A percentile compares a stretch with the other conserved stretches of the same genome.
phyloP scores from a whole-genome alignment of 495 filamentous ascomycete genomes.

The Chaetomium tenue region DNA sequence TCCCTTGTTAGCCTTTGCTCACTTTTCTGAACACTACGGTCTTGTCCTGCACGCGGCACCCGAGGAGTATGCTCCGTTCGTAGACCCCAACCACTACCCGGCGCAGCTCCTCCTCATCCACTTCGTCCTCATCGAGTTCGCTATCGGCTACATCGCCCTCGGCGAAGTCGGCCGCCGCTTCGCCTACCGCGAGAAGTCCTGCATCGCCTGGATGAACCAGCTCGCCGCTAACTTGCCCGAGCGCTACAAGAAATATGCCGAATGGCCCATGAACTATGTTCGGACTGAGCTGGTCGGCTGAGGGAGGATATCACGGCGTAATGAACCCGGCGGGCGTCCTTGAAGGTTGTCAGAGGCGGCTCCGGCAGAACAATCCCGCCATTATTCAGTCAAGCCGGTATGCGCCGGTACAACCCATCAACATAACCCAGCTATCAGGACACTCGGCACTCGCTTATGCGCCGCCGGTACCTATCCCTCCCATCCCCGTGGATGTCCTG shows the following conservation, averaged over 20 bases:
- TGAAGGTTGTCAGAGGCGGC: too few species aligned
- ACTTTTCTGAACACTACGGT: conserved; percentile 24
- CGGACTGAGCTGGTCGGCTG: background rate
- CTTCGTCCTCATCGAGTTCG: conserved; percentile 41
- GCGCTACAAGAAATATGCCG: conserved; percentile 24
- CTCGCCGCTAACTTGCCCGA: conserved; percentile 22
- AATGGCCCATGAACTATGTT: conserved; percentile 30
- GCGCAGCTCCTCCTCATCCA: conserved; percentile 52
- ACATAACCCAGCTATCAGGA: too few species aligned
- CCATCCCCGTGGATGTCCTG: too few species aligned
- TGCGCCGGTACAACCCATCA: too few species aligned
- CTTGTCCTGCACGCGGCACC: conserved; percentile 29
- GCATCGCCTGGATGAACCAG: conserved; percentile 26
- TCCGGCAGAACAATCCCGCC: too few species aligned
- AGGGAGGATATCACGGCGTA: background rate
- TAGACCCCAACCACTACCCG: conserved; percentile 42
- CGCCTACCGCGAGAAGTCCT: conserved; percentile 23
- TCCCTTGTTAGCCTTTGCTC: conserved; percentile 26
- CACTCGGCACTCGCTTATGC: too few species aligned
- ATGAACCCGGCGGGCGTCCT: too few species aligned
- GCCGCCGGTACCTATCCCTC: too few species aligned
- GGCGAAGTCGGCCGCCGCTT: conserved; percentile 18
- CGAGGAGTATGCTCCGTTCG: conserved; percentile 47
- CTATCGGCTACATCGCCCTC: conserved; percentile 28
- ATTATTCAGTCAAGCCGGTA: too few species aligned